Base-by-base conservation (phyloP, 148 eudicot genomes). In the Rhododendron henanense region DNA sequence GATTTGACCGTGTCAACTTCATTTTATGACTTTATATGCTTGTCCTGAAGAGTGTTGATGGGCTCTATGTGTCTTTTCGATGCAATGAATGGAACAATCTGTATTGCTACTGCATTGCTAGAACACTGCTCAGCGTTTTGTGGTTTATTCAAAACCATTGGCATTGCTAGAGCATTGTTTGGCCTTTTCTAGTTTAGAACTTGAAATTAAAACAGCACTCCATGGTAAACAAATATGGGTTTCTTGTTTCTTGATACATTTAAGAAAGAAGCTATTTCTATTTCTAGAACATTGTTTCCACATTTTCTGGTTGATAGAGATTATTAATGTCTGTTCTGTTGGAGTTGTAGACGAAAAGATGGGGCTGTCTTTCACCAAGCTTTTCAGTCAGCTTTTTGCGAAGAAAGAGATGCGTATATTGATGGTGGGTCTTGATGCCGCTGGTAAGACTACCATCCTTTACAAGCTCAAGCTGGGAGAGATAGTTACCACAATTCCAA, bases 351-450 rank as follows among this genome's bases (percentile, higher is more conserved):
- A 74, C 63, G 83, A 79, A 81, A 80, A 83, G 87, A 92, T 94
- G 96, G 96, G 96, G 90, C 88, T 94, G 84, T 91, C 96, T 48
- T 92, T 94, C 89, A 85, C 91, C 69, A 94, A 94, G 91, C 94
- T 94, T 77, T 94, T 94, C 89, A 91, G 94, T 61, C 88, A 91
- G 84, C 92, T 91, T 16, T 92, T 94, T 86, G 90, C 94, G 21
- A 94, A 93, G 92, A 94, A 85, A 86, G 95, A 93, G 90, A 93
- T 93, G 95, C 92, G 93, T 86, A 93, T 92, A 81, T 90, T 93
- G 28, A 93, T 93, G 96, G 94, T 93, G 63, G 96, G 94, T 90
- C 96, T 93, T 83, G 96, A 93, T 89, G 96, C 96, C 4, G 96
- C 96, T 87, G 96, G 96, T 90, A 93, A 92, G 88, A 93, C 96